These are phyloP conservation scores for Diplodia mutila DNA, from an alignment of 2,329 filamentous ascomycete species.

Conservation along the genomic window DNA sequence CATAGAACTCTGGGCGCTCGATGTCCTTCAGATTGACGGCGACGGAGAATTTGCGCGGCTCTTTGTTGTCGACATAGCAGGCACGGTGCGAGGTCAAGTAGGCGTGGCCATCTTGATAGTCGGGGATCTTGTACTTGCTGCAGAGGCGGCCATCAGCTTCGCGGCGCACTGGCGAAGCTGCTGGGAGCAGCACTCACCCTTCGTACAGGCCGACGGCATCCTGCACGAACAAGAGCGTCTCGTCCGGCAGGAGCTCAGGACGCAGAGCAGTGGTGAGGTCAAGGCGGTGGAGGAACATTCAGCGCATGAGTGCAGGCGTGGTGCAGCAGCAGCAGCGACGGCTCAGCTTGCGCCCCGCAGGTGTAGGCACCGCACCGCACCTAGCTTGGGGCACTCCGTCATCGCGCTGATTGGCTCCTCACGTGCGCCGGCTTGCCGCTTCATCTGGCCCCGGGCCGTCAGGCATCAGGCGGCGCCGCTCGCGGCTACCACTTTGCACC, in stretches of 20 bases:
- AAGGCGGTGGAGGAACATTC: constrained; percentile 96
- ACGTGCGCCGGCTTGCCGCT: neutral
- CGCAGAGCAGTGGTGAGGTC: constrained; percentile 96
- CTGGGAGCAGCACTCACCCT: constrained; percentile 65
- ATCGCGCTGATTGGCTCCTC: constrained; percentile 14
- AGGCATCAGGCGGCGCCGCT: neutral
- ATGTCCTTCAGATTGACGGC: constrained; percentile 88
- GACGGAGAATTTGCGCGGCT: constrained; percentile 82
- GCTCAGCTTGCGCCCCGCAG: constrained; percentile 9
- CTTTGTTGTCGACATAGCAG: constrained; percentile 89
- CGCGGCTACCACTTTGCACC: constrained; percentile 2
- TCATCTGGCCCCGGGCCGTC: neutral
- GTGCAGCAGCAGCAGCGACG: constrained; percentile 2
- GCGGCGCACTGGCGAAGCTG: constrained; percentile 6
- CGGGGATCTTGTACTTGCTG: constrained; percentile 92
- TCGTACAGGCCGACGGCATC: constrained; percentile 97
- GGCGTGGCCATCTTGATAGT: constrained; percentile 93
- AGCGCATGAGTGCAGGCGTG: constrained; percentile 47
- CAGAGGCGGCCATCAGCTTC: constrained; percentile 26
- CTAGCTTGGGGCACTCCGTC: constrained; percentile 15
- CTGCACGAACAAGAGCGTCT: constrained; percentile 93
- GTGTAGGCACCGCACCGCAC: too few species aligned
- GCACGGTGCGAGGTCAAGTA: constrained; percentile 95
- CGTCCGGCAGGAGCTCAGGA: constrained; percentile 88
- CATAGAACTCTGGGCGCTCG: constrained; percentile 88